Conservation (phyloP, 495 filamentous ascomycete species). For the Hypoxylon rickii region DNA sequence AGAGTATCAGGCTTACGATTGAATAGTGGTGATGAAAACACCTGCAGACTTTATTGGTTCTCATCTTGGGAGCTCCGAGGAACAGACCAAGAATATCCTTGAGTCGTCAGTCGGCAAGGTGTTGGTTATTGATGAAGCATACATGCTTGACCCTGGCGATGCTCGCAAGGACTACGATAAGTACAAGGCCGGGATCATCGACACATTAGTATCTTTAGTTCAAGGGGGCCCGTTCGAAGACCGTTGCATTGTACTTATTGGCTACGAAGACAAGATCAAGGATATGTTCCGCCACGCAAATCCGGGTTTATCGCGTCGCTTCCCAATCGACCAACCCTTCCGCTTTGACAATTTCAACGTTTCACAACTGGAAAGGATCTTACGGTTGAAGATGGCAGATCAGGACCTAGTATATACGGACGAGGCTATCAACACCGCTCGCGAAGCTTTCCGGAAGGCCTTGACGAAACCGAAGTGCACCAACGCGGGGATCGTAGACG, state of each 20-base stretch:
- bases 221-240: slow-evolving; percentile 76
- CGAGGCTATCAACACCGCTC: slow-evolving; percentile 44
- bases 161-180: slow-evolving; percentile 43
- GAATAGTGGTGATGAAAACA: slow-evolving; percentile 43
- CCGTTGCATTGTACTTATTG: slow-evolving; percentile 73
- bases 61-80: slow-evolving; percentile 66
- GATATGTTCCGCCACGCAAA: slow-evolving; percentile 79
- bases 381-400: slow-evolving; percentile 59
- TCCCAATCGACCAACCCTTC: slow-evolving; percentile 66
- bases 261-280: slow-evolving; percentile 74
- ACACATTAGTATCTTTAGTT: slow-evolving; percentile 77
- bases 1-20: neutral
- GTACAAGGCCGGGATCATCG: slow-evolving; percentile 66
- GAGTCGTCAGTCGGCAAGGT: slow-evolving; percentile 69
- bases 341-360: slow-evolving; percentile 69
- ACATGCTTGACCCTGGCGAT: slow-evolving; percentile 46
- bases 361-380: slow-evolving; percentile 57
- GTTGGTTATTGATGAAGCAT: slow-evolving; percentile 78
- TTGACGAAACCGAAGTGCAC: slow-evolving; percentile 26
- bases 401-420: slow-evolving; percentile 51
- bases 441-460: slow-evolving; percentile 44
- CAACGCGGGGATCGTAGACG: neutral
- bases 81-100: slow-evolving; percentile 69
- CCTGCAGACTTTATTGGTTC: slow-evolving; percentile 72
- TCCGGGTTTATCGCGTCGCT: slow-evolving; percentile 70